Evolutionary conservation across 805 yeast genomes (phyloP).

Genomic region (Yarrowia hollandica): DNA sequence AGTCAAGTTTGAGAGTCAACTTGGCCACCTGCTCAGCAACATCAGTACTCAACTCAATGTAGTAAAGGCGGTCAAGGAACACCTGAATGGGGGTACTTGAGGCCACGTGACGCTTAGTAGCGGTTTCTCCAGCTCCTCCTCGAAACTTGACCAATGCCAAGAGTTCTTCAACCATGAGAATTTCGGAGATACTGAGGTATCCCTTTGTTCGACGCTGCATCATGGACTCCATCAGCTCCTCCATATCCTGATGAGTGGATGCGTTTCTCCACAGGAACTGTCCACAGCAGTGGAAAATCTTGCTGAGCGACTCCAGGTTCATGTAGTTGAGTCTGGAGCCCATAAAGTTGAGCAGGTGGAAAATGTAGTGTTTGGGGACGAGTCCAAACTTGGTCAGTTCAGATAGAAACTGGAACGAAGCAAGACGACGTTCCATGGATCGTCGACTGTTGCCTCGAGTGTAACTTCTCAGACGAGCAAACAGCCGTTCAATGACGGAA

Average conservation of each 20-base stretch:
- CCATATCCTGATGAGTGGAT: conserved; percentile 59
- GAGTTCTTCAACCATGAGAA: conserved; percentile 56
- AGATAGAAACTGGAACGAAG: conserved; percentile 55
- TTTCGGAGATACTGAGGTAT: conserved; percentile 54
- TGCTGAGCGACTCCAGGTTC: conserved; percentile 66
- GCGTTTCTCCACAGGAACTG: conserved; percentile 57
- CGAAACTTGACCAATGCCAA: conserved; percentile 41
- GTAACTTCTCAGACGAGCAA: conserved; percentile 7
- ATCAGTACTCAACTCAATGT: conserved; percentile 50
- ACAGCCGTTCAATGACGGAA: conserved; percentile 12
- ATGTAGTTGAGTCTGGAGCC: conserved; percentile 53
- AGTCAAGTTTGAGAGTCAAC: conserved; percentile 50
- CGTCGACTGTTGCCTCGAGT: conserved; percentile 24
- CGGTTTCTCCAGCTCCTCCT: conserved; percentile 44
- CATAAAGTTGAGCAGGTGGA: conserved; percentile 68
- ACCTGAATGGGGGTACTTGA: conserved; percentile 38
- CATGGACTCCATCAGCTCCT: conserved; percentile 60
- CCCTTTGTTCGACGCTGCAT: conserved; percentile 52
- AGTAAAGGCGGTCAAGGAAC: conserved; percentile 53
- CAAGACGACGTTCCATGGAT: conserved; percentile 22
- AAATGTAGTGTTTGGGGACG: conserved; percentile 66
- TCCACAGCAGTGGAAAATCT: conserved; percentile 76
- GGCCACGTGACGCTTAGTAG: conserved; percentile 31
- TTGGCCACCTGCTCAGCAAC: conserved; percentile 43
- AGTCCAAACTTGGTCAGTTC: conserved; percentile 77